Evolutionary conservation across 768 basidiomycete genomes (phyloP), one percentile per base, ranked within the genome.

Genomic region (Agaricus subrufescens): DNA sequence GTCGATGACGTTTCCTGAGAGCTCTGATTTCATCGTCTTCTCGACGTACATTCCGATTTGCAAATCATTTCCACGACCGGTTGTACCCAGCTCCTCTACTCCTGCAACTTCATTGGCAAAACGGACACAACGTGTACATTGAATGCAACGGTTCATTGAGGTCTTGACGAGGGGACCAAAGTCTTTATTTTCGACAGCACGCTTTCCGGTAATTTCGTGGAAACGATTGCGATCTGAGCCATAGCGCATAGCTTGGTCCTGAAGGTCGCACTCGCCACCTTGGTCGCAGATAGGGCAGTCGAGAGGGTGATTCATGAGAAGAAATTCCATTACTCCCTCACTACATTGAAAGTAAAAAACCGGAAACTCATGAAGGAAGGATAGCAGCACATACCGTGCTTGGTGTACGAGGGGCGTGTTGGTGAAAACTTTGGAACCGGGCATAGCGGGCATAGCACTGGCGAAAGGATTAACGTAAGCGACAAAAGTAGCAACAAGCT

Each of bases 101-200:
- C 97, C 97, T 1, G 97, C 97, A 45, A 98, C 96, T 69, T 99
- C 97, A 73, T 98, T 99, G 29, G 97, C 96, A 67, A 99, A 99
- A 50, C 97, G 91, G 27, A 98, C 91, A 72, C 97, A 99, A 57
- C 97, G 93, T 4, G 97, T 99, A 75, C 97, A 99, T 71, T 99
- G 97, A 64, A 99, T 98, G 75, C 97, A 98, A 39, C 97, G 86
- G 73, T 92, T 97, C 96, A 98, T 98, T 57, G 88, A 91, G 1
- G 96, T 98, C 80, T 98, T 98, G 69, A 99, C 94, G 45, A 99
- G 83, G 6, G 97, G 97, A 1, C 97, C 97, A 27, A 99, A 81
- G 68, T 98, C 89, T 77, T 99, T 99, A 80, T 99, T 89, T 73
- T 98, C 96, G 15, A 96, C 91, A 0, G 97, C 97, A 53, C 97